phyloP scores from a whole-genome alignment of 1,284 basidiomycete species.

The Puccinia novopanici region DNA sequence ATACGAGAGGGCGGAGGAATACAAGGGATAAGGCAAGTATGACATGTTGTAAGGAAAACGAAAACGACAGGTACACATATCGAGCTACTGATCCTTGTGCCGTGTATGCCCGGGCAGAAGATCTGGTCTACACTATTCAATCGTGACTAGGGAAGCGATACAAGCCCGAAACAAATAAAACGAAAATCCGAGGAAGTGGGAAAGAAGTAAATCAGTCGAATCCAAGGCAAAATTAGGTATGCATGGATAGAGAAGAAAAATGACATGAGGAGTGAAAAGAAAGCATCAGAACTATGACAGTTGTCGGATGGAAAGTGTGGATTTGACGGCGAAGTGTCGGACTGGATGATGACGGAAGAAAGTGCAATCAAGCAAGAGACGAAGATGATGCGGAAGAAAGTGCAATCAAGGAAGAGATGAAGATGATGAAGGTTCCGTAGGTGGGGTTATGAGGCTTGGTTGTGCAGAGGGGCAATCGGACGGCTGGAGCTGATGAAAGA shows the following conservation, averaged over 20 bases:
- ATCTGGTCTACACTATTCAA: too few relatives aligned
- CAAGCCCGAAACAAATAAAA: background rate
- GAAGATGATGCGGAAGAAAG: too few relatives aligned
- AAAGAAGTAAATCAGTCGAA: background rate
- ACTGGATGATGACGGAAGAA: background rate
- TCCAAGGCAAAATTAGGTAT: background rate
- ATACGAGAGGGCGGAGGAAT: too few relatives aligned
- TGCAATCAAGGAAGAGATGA: background rate
- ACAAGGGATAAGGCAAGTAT: too few relatives aligned
- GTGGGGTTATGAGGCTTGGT: background rate
- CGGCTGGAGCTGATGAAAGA: slow-evolving; percentile 16
- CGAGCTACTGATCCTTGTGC: too few relatives aligned
- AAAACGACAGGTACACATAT: too few relatives aligned
- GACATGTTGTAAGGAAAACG: too few relatives aligned
- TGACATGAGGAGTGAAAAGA: background rate
- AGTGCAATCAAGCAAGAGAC: too few relatives aligned
- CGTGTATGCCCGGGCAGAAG: too few relatives aligned
- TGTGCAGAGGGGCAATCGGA: background rate
- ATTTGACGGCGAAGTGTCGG: background rate
- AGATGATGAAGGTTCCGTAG: background rate
- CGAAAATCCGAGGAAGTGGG: background rate
- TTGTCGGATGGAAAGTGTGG: background rate
- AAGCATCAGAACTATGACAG: background rate
- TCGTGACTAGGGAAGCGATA: background rate
- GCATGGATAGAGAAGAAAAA: background rate